Conservation (phyloP, 495 filamentous ascomycete species). For the Choiromyces venosus region DNA sequence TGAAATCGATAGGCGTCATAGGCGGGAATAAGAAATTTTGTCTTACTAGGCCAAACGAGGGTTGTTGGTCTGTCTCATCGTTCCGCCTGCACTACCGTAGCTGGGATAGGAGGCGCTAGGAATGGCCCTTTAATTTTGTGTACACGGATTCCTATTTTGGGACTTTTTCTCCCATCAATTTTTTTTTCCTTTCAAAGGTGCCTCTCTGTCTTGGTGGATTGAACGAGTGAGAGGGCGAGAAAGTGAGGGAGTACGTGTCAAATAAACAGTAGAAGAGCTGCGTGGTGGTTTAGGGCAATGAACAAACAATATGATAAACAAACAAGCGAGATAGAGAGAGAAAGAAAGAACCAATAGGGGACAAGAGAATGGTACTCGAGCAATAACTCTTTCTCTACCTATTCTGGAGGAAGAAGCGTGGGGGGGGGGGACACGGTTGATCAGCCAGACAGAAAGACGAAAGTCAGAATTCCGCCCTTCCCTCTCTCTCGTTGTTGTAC, state of each 20-base stretch:
- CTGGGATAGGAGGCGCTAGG: slow-evolving; percentile 19
- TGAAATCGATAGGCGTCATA: slow-evolving; percentile 27
- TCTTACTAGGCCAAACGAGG: slow-evolving; percentile 25
- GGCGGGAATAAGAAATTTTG: slow-evolving; percentile 15
- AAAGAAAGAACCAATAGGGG: not conserved
- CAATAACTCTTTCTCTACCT: not conserved
- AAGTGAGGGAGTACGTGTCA: not conserved
- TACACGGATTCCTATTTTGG: slow-evolving; percentile 6
- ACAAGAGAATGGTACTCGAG: not conserved
- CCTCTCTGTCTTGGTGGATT: not conserved
- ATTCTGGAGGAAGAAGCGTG: not conserved
- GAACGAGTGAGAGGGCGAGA: not conserved
- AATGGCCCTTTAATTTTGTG: slow-evolving; percentile 34
- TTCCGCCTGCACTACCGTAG: slow-evolving; percentile 31
- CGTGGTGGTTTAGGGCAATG: not conserved
- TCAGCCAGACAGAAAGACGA: not conserved
- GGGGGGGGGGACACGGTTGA: not conserved
- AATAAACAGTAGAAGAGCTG: not conserved
- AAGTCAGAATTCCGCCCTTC: not conserved
- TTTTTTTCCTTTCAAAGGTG: slow-evolving; percentile 2
- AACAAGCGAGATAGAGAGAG: not conserved
- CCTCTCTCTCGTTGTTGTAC: not conserved
- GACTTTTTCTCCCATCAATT: not conserved
- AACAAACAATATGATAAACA: not conserved
- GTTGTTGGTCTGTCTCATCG: slow-evolving; percentile 30